phyloP scores from a whole-genome alignment of 139 green algal genomes.

The Auxenochlorella pyrenoidosa region DNA sequence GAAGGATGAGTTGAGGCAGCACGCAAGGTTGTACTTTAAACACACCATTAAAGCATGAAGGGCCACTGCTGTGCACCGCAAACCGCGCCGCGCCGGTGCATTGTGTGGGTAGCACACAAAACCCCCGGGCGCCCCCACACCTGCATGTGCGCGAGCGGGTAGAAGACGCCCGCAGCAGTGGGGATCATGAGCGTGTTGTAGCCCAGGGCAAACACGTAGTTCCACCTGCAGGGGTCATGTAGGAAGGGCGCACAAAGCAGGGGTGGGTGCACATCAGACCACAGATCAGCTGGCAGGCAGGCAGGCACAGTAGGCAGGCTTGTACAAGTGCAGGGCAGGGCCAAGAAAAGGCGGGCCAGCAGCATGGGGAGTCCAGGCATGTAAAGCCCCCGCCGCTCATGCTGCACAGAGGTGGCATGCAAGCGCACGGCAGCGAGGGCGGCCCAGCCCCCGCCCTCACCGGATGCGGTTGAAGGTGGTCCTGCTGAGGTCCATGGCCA shows the following conservation, averaged over 20 bases:
- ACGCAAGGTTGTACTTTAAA: neutral
- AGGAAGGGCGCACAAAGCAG: neutral
- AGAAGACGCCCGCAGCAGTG: constrained; percentile 80
- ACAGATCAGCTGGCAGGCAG: neutral
- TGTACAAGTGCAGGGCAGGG: too few species aligned
- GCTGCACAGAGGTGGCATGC: too few species aligned
- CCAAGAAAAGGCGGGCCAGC: too few species aligned
- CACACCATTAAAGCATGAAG: neutral
- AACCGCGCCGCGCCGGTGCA: too few species aligned
- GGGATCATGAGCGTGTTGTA: constrained; percentile 97
- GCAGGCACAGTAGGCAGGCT: neutral
- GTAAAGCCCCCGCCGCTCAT: too few species aligned
- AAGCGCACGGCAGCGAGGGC: too few species aligned
- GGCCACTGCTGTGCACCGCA: too few species aligned
- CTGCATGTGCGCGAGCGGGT: constrained; percentile 54
- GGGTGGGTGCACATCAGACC: neutral
- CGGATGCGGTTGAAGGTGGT: constrained; percentile 90
- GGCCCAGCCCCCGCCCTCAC: neutral
- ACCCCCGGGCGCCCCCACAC: neutral
- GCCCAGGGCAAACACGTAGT: constrained; percentile 95
- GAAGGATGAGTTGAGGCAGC: constrained; percentile 1
- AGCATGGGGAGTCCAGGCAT: too few species aligned
- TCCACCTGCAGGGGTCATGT: constrained; percentile 52
- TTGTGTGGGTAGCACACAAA: too few species aligned
- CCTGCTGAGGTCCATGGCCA: constrained; percentile 75